Evolutionary conservation across 2,329 filamentous ascomycete genomes (phyloP).

Genomic region (Penicillium verrucosum): DNA sequence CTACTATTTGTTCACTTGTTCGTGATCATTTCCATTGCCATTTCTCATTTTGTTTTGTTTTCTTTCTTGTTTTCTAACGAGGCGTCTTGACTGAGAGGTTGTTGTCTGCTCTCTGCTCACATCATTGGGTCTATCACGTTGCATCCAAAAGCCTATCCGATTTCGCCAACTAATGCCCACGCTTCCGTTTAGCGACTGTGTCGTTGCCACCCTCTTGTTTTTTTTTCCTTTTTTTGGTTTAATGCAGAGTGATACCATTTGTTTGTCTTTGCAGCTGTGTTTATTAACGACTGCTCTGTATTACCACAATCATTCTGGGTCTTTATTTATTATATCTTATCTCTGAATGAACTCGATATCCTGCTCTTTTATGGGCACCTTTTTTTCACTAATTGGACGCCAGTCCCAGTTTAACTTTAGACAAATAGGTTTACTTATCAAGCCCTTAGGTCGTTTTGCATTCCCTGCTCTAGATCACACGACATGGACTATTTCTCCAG

Average conservation of each 20-base stretch:
- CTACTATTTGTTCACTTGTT: slow-evolving; percentile 12
- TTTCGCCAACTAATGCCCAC: slow-evolving; percentile 21
- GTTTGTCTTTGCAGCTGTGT: slow-evolving; percentile 22
- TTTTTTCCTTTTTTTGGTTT: slow-evolving; percentile 21
- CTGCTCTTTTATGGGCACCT: not conserved
- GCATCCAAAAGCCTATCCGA: slow-evolving; percentile 23
- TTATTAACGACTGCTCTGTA: slow-evolving; percentile 20
- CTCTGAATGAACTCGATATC: slow-evolving; percentile 4
- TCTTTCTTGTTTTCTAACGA: slow-evolving; percentile 15
- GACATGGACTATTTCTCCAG: not conserved
- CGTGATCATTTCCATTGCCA: slow-evolving; percentile 4
- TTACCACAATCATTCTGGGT: slow-evolving; percentile 18
- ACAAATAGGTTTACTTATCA: not conserved
- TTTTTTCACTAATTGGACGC: not conserved
- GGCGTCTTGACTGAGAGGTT: slow-evolving; percentile 23
- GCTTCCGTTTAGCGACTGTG: slow-evolving; percentile 26
- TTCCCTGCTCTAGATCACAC: not conserved
- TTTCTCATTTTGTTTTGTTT: slow-evolving; percentile 2
- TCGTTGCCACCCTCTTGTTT: slow-evolving; percentile 2
- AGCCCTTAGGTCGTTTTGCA: not conserved
- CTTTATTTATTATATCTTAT: slow-evolving; percentile 6
- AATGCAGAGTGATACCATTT: slow-evolving; percentile 39
- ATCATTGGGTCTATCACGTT: slow-evolving; percentile 21
- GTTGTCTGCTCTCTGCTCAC: slow-evolving; percentile 17
- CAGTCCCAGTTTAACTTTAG: no score